Evolutionary conservation across 192 early-diverging fungal genomes (phyloP).

Genomic region (Linnemannia elongata): DNA sequence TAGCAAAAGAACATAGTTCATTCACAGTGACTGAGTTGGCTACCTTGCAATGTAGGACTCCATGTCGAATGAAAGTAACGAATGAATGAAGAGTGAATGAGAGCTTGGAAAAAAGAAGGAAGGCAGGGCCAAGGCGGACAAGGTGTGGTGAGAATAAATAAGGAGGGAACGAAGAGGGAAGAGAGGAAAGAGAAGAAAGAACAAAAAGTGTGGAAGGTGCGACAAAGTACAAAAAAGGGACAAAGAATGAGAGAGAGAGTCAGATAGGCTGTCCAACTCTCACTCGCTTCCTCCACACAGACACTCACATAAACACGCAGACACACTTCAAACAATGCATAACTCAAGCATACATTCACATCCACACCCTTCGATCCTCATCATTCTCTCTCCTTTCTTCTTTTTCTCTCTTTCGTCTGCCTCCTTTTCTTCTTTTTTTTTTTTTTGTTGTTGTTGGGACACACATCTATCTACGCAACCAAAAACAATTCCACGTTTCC

Average conservation of each 20-base stretch:
- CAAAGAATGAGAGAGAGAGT: background rate
- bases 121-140: background rate
- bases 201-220: background rate
- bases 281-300: background rate
- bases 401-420: background rate
- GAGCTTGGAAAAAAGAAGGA: background rate
- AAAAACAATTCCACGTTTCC: background rate
- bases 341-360: no score
- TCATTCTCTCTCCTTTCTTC: background rate
- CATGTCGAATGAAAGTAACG: constrained; percentile 18
- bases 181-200: constrained; percentile 5
- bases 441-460: background rate
- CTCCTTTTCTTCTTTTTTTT: no score
- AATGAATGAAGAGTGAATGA: constrained; percentile 11
- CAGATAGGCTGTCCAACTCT: background rate
- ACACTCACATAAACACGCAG: no score
- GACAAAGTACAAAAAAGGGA: background rate
- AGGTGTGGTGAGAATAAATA: constrained; percentile 8
- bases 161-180: background rate
- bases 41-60: constrained; percentile 55
- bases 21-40: no score
- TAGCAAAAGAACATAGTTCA: background rate
- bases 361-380: background rate
- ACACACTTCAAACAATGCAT: background rate
- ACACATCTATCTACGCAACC: background rate